Evolutionary conservation across 176 grass and related monocot species (phyloP), one percentile per base, ranked within the genome.

Genomic region (Pharus latifolius): DNA sequence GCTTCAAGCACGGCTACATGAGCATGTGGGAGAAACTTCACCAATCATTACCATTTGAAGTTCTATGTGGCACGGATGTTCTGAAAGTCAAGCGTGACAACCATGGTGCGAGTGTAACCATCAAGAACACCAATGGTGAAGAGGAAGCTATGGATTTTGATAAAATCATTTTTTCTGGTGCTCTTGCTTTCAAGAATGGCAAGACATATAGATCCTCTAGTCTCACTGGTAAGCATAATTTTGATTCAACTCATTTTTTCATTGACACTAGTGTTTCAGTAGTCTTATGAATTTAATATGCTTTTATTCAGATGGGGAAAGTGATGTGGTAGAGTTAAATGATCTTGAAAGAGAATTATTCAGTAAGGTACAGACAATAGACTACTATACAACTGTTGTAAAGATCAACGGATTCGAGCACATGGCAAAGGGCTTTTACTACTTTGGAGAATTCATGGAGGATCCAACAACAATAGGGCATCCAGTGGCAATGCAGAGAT

Each of bases 401-500:
- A 83, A 83, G 65, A 68, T 86, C 32, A 78, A 80, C 67, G 88
- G 88, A 73, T 91, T 91, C 40, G 75, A 86, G 35, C 75, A 86
- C 16, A 80, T 91, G 49, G 70, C 88, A 67, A 74, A 76, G 72
- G 88, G 83, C 4, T 91, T 91, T 80, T 91, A 83, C 63, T 91
- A 91, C 83, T 91, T 91, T 38, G 79, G 79, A 61, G 83, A 91
- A 65, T 82, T 80, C 60, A 83, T 91, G 70, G 88, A 86, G 51
- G 83, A 91, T 86, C 88, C 88, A 62, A 18, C 75, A 37, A 86
- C 83, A 51, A 72, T 86, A 63, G 88, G 88, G 18, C 40, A 80
- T 50, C 88, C 88, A 25, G 88, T 91, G 35, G 88, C 88, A 63
- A 86, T 91, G 88, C 88, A 91, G 67, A 91, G 72, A 65, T 91